These are phyloP conservation scores for Hebeloma cylindrosporum DNA, from an alignment of 768 basidiomycete species.

Conservation along the genomic window DNA sequence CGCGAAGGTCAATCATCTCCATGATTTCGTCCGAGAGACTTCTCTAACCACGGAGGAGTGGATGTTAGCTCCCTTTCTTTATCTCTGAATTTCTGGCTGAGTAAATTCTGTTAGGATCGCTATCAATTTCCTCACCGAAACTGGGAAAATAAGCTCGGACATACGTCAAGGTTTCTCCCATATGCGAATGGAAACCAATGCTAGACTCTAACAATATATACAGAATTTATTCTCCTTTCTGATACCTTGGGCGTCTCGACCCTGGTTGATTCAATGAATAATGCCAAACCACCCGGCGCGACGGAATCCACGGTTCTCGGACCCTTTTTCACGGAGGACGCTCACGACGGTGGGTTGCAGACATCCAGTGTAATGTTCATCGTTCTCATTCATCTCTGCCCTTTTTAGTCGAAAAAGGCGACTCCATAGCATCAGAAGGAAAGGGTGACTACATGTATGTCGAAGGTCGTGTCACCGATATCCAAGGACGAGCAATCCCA, in stretches of 20 bases:
- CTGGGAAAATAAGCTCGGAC: constrained; percentile 71
- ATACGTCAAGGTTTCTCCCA: constrained; percentile 52
- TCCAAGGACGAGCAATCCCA: constrained; percentile 63
- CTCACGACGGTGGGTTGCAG: constrained; percentile 66
- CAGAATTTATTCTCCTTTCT: constrained; percentile 84
- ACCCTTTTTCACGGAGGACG: constrained; percentile 80
- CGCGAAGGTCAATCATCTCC: constrained; percentile 61
- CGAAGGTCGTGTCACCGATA: constrained; percentile 66
- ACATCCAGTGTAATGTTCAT: constrained; percentile 2
- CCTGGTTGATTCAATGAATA: constrained; percentile 74
- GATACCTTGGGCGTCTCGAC: constrained; percentile 78
- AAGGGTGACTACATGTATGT: constrained; percentile 86
- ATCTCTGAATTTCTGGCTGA: background rate
- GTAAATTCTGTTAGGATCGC: constrained; percentile 38
- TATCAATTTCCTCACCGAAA: constrained; percentile 74
- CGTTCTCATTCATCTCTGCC: background rate
- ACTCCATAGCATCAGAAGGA: constrained; percentile 82
- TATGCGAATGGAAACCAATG: background rate
- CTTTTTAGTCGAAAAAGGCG: constrained; percentile 59
- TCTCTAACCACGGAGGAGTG: constrained; percentile 83
- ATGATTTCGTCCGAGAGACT: constrained; percentile 73
- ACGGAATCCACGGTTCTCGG: constrained; percentile 80
- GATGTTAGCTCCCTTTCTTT: constrained; percentile 46
- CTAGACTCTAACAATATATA: background rate
- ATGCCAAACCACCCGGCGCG: constrained; percentile 57